Evolutionary conservation across 768 basidiomycete species (phyloP), one percentile per base, ranked within the genome.

Genomic region (Trametes punicea): DNA sequence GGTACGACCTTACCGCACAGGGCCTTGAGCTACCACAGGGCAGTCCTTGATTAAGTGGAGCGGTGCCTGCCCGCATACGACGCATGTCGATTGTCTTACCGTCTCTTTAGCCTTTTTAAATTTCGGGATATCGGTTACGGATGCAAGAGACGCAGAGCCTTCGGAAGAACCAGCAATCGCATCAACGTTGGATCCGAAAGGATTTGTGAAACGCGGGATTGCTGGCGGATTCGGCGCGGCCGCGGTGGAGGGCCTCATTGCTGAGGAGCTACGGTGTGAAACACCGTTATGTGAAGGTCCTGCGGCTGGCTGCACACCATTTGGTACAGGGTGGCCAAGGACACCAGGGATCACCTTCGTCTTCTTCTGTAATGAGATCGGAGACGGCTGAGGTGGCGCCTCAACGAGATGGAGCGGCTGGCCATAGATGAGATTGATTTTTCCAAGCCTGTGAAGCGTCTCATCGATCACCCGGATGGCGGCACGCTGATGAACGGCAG

Each of bases 381-480:
- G 13, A 56, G 46, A 21, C 27, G 61, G 13, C 48, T 51, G 27
- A 23, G 63, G 41, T n/a, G 69, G 63, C 45, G 65, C 70, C 40
- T 73, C 74, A 13, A 87, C 69, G 10, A 82, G 78, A 59, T 79
- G 75, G 4, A 87, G 74, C 38, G 88, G 86, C 65, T 90, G 87
- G 1, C 82, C 83, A 33, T 71, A 73, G 51, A 90, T 77, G 20
- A 89, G 69, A 46, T 77, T 65, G 1, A 79, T 67, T 38, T 84
- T 75, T 2, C 86, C 85, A 15, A 86, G 80, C 48, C 70, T 60
- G 55, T 75, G 64, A 13, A 93, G 73, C 2, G 81, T 76, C 55
- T 82, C 75, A 55, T 93, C 90, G 58, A 93, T 90, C 6, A 82
- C 81, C 25, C 71, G 69, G 46, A 93, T 80, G 11, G 90, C 90